A percentile compares a stretch with the other conserved stretches of the same genome.
phyloP scores from a whole-genome alignment of 192 early-diverging fungal species.

The Dispira parvispora region DNA sequence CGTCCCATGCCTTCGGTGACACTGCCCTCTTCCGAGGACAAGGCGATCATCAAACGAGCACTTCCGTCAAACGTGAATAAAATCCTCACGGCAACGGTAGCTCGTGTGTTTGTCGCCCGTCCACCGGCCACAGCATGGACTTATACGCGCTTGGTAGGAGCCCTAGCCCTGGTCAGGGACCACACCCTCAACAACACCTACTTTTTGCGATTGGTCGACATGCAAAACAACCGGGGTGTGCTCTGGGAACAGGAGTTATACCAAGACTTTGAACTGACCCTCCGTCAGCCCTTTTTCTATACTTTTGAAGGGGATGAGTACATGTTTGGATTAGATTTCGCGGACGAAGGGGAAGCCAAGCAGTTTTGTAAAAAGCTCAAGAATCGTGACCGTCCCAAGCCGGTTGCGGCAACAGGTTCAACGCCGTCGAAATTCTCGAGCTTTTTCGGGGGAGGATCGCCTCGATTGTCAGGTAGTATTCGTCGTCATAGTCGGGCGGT shows the following conservation, averaged over 20 bases:
- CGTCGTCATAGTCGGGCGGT: conserved; percentile 25
- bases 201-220: conserved; percentile 53
- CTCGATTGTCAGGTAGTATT: neutral
- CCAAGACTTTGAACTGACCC: conserved; percentile 45
- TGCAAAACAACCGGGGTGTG: conserved; percentile 35
- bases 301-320: conserved; percentile 44
- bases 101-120: conserved; percentile 53
- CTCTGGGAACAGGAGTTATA: conserved; percentile 73
- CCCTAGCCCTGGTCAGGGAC: conserved; percentile 46
- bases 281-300: conserved; percentile 47
- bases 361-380: conserved; percentile 46
- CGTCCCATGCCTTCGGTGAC: conserved; percentile 38
- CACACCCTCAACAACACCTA: conserved; percentile 36
- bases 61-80: conserved; percentile 40
- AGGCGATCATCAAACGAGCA: conserved; percentile 40
- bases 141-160: conserved; percentile 52
- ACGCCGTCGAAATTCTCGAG: conserved; percentile 12
- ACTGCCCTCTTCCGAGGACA: conserved; percentile 43
- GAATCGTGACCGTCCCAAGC: conserved; percentile 26
- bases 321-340: conserved; percentile 52
- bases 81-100: conserved; percentile 60
- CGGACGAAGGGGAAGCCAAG: conserved; percentile 43
- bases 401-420: conserved; percentile 9
- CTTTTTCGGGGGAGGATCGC: conserved; percentile 11
- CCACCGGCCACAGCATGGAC: conserved; percentile 48